These are phyloP conservation scores for Cordyceps militaris DNA, from an alignment of 2,329 filamentous ascomycete species.

Conservation along the genomic window DNA sequence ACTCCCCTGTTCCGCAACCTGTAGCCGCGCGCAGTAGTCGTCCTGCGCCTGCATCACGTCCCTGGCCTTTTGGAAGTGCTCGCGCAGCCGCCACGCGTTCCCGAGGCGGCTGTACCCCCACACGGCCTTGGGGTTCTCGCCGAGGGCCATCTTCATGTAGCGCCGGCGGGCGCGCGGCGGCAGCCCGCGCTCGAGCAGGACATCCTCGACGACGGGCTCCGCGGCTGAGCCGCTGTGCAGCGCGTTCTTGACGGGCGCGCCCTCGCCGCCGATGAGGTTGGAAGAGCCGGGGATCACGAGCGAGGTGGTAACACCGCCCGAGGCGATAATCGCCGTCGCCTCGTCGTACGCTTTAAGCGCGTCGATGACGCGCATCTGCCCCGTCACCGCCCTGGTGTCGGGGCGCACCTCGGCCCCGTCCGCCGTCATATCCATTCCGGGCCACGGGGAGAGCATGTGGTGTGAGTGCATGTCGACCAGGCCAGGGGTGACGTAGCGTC, in stretches of 20 bases:
- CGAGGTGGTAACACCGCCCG: slow-evolving; percentile 38
- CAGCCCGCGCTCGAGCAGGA: slow-evolving; percentile 34
- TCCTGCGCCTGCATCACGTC: slow-evolving; percentile 32
- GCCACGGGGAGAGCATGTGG: slow-evolving; percentile 30
- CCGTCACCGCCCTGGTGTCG: slow-evolving; percentile 28
- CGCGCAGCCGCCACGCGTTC: slow-evolving; percentile 31
- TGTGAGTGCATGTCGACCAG: slow-evolving; percentile 41
- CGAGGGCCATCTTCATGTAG: slow-evolving; percentile 41
- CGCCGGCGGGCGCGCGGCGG: slow-evolving; percentile 24
- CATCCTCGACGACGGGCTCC: slow-evolving; percentile 34
- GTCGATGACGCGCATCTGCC: slow-evolving; percentile 25
- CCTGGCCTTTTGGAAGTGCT: slow-evolving; percentile 31
- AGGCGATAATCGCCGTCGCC: slow-evolving; percentile 31
- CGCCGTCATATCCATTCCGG: slow-evolving; percentile 21
- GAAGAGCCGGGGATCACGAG: slow-evolving; percentile 37
- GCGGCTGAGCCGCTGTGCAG: slow-evolving; percentile 26
- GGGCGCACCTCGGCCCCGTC: slow-evolving; percentile 32
- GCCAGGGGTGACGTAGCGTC: slow-evolving; percentile 36
- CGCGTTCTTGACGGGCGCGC: slow-evolving; percentile 34
- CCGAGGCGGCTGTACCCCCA: slow-evolving; percentile 35
- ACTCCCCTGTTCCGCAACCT: neutral
- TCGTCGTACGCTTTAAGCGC: slow-evolving; percentile 35
- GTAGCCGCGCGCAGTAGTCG: slow-evolving; percentile 17
- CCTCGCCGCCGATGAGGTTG: slow-evolving; percentile 41
- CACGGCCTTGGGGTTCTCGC: slow-evolving; percentile 35